Base-by-base conservation (phyloP, 192 early-diverging fungal species). In the Coemansia sp. region DNA sequence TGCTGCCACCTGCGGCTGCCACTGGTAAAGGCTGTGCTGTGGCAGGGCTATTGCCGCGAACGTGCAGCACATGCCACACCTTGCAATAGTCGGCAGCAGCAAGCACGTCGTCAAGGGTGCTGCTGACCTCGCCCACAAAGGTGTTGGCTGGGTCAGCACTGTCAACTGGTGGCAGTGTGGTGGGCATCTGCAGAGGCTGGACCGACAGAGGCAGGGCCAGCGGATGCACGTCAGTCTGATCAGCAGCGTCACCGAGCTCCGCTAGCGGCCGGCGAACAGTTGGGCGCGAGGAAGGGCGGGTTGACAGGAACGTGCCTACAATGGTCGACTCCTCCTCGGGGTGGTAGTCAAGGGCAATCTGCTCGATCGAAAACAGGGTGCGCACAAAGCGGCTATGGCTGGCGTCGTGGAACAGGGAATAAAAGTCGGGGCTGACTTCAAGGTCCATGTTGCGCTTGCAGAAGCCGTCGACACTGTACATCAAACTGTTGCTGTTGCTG, bases 11-110 rank as follows among this genome's bases (percentile, higher is more conserved):
- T 11, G 11, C 3, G 46, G 83, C 78, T 3, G 41, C 30, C 44
- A 78, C 73, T 4, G 62, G 46, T 15, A 79, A 77, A 8, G 56
- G 24, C 23, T 20, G 46, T 4, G 27, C 10, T 19, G 18, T 36
- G 22, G 35, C 42, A 0, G 62, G 70, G 54, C 83, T 81, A 47
- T 88, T 85, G 5, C 91, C 83, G 23, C 83, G 66, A 15, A 95
- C 69, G 73, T 94, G 94, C 48, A 89, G 73, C 7, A 96, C 78
- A 27, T 87, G 78, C 89, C 93, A 98, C 5, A 84, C 65, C 30
- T 80, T 79, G 26, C 92, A 92, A 40, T 86, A 81, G 17, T 77
- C 60, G 39, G 93, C 80, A 1, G 94, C 87, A 5, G 86, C 79
- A 25, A 87, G 67, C 50, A 97, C 69, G 50, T 95, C 90, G 27